A percentile compares a stretch with the other conserved stretches of the same genome.
phyloP scores from a whole-genome alignment of 2,329 filamentous ascomycete genomes.

The Penicillium rolfsii region DNA sequence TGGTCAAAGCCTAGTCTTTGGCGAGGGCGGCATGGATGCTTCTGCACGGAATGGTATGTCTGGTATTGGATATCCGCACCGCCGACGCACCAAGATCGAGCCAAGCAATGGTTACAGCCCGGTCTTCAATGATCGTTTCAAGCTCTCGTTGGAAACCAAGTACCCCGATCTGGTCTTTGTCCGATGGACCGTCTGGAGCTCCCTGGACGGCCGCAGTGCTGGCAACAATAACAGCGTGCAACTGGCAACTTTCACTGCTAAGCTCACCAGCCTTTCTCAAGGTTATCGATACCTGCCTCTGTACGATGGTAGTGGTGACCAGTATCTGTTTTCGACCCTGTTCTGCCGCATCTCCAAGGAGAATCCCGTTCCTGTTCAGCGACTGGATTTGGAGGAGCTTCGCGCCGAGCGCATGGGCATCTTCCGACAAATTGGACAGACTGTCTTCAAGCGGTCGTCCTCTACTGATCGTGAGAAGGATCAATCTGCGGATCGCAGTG shows the following conservation, averaged over 20 bases:
- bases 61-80: constrained; percentile 72
- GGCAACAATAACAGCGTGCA: constrained; percentile 65
- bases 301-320: constrained; percentile 84
- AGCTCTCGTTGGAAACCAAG: constrained; percentile 85
- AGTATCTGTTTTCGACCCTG: constrained; percentile 91
- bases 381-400: constrained; percentile 43
- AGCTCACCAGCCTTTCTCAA: constrained; percentile 84
- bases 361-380: constrained; percentile 50
- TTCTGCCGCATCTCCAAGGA: constrained; percentile 83
- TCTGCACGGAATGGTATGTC: constrained; percentile 67
- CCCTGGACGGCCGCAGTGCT: constrained; percentile 71
- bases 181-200: constrained; percentile 88
- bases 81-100: constrained; percentile 77
- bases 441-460: constrained; percentile 48
- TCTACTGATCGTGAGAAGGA: constrained; percentile 46
- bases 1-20: constrained; percentile 70
- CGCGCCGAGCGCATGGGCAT: constrained; percentile 47
- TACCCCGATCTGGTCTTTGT: constrained; percentile 93
- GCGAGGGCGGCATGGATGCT: constrained; percentile 67
- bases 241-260: constrained; percentile 88
- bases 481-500: constrained; percentile 33
- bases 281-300: constrained; percentile 92
- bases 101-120: constrained; percentile 93
- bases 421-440: constrained; percentile 48
- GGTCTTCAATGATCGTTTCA: constrained; percentile 77